Percentiles rank a stretch among this genome's conserved stretches.
phyloP scores from a whole-genome alignment of 805 yeast species.

The Priceomyces carsonii region DNA sequence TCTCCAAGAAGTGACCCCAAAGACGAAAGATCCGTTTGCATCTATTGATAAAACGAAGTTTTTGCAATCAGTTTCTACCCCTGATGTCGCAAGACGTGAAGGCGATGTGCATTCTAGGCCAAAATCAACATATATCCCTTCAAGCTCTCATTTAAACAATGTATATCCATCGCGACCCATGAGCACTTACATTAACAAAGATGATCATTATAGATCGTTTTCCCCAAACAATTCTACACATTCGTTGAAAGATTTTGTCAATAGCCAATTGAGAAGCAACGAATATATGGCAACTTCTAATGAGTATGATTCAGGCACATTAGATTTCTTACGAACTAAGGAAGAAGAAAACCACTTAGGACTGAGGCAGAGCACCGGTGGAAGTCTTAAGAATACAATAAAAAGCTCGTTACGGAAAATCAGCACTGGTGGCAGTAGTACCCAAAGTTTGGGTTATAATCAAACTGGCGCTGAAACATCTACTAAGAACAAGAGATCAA shows the following conservation, averaged over 20 bases:
- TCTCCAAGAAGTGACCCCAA: no score
- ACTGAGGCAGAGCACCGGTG: slow-evolving; percentile 39
- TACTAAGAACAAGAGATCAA: slow-evolving; percentile 21
- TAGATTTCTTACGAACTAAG: slow-evolving; percentile 36
- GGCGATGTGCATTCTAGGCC: slow-evolving; percentile 13
- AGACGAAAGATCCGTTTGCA: slow-evolving; percentile 41
- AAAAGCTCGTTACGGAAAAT: slow-evolving; percentile 37
- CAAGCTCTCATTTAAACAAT: slow-evolving; percentile 1
- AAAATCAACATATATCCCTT: slow-evolving; percentile 13
- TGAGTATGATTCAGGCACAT: slow-evolving; percentile 26
- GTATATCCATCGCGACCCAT: slow-evolving; percentile 6
- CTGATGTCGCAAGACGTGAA: slow-evolving; percentile 2
- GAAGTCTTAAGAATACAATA: slow-evolving; percentile 34
- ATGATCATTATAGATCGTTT: not conserved
- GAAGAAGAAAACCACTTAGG: slow-evolving; percentile 20
- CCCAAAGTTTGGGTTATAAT: no score
- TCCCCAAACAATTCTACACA: slow-evolving; percentile 13
- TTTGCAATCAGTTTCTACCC: slow-evolving; percentile 11
- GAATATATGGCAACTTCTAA: slow-evolving; percentile 19
- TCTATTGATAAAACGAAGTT: slow-evolving; percentile 41
- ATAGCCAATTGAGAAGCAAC: slow-evolving; percentile 29
- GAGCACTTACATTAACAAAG: slow-evolving; percentile 10
- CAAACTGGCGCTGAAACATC: no score
- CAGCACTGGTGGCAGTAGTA: slow-evolving; percentile 46
- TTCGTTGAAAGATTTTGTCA: slow-evolving; percentile 32